These are phyloP conservation scores for Calonectria pseudoturangicola DNA, from an alignment of 2,329 filamentous ascomycete species.

Conservation along the genomic window DNA sequence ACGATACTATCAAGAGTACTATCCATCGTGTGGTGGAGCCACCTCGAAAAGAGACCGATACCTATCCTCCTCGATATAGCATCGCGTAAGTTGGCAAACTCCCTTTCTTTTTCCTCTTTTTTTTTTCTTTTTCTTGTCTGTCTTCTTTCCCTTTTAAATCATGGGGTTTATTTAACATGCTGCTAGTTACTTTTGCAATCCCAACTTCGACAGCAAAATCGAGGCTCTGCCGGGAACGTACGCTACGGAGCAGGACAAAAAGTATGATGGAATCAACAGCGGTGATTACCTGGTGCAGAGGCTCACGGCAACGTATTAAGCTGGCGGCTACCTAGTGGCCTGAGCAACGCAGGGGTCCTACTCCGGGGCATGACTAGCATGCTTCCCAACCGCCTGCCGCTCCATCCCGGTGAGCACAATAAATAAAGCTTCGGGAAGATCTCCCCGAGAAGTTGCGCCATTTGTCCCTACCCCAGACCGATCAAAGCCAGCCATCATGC, in stretches of 20 bases:
- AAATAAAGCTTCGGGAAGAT: constrained; percentile 25
- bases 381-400: neutral
- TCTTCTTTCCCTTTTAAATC: too few species aligned
- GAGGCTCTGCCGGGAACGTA: constrained; percentile 89
- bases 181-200: constrained; percentile 88
- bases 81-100: constrained; percentile 78
- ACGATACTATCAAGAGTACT: constrained; percentile 93
- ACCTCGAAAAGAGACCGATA: constrained; percentile 72
- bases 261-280: constrained; percentile 85
- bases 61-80: constrained; percentile 87
- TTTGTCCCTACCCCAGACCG: neutral
- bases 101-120: neutral
- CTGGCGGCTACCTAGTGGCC: neutral
- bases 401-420: neutral
- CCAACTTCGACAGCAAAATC: constrained; percentile 84
- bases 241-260: constrained; percentile 78
- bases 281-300: constrained; percentile 89
- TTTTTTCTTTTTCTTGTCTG: neutral
- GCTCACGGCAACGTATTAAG: constrained; percentile 82
- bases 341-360: neutral
- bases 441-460: constrained; percentile 5
- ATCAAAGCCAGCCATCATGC: neutral
- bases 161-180: neutral
- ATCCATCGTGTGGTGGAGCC: constrained; percentile 94
- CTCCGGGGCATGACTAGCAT: constrained; percentile 2